Percentiles rank a stretch among this genome's conserved stretches.
These are phyloP conservation scores for Aureobasidium melanogenum DNA, from an alignment of 2,329 filamentous ascomycete species.

Conservation along the genomic window DNA sequence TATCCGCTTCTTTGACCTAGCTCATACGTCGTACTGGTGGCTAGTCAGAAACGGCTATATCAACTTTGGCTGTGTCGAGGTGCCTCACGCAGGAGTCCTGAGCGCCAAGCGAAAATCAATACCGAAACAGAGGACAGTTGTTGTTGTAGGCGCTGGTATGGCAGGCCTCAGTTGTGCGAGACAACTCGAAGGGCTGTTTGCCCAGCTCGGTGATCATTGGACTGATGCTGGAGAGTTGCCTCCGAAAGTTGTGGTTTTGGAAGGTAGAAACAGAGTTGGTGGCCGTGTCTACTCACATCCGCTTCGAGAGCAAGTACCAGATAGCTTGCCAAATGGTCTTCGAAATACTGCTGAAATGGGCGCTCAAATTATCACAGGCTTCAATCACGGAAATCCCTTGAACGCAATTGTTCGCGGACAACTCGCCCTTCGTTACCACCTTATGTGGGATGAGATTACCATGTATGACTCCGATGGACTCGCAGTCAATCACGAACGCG, in stretches of 20 bases:
- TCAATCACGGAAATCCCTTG: slow-evolving; percentile 88
- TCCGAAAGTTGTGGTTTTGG: slow-evolving; percentile 70
- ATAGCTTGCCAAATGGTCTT: slow-evolving; percentile 44
- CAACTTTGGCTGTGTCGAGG: slow-evolving; percentile 85
- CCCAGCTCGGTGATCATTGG: slow-evolving; percentile 65
- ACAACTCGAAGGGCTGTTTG: slow-evolving; percentile 78
- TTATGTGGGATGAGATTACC: slow-evolving; percentile 69
- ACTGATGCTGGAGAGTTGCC: slow-evolving; percentile 55
- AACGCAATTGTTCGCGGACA: slow-evolving; percentile 88
- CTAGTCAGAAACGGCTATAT: slow-evolving; percentile 85
- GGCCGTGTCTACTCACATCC: slow-evolving; percentile 87
- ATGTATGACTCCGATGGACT: slow-evolving; percentile 79
- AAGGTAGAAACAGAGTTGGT: slow-evolving; percentile 79
- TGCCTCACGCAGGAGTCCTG: slow-evolving; percentile 34
- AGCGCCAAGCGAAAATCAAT: slow-evolving; percentile 22
- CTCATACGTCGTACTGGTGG: slow-evolving; percentile 87
- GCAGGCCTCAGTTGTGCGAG: slow-evolving; percentile 85
- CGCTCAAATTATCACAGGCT: slow-evolving; percentile 96
- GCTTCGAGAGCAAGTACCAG: slow-evolving; percentile 49
- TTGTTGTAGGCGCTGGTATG: slow-evolving; percentile 89
- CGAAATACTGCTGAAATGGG: slow-evolving; percentile 88
- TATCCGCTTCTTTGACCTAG: slow-evolving; percentile 77
- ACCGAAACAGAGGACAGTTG: slow-evolving; percentile 61
- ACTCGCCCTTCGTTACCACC: slow-evolving; percentile 76
- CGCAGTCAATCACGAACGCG: slow-evolving; percentile 67